Conservation (phyloP, 2,329 filamentous ascomycete genomes). For the Botrytis byssoidea region DNA sequence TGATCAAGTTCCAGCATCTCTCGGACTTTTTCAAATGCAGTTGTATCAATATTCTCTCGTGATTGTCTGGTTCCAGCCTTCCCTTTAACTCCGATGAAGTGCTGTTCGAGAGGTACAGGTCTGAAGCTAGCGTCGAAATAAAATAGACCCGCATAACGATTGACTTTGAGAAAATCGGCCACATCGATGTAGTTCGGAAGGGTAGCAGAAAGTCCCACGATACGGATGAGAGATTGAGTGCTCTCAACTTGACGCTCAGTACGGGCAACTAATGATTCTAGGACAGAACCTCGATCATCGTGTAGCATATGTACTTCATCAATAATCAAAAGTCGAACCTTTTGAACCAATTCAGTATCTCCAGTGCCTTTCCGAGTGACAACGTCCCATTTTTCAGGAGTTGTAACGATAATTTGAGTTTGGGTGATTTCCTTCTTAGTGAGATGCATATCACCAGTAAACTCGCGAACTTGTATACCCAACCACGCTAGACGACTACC, state of each 20-base stretch:
- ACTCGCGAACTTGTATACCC: slow-evolving; percentile 85
- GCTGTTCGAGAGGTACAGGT: slow-evolving; percentile 92
- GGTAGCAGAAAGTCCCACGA: slow-evolving; percentile 92
- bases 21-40: slow-evolving; percentile 90
- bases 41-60: slow-evolving; percentile 82
- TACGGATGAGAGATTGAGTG: slow-evolving; percentile 94
- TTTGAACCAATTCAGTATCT: slow-evolving; percentile 95
- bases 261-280: slow-evolving; percentile 92
- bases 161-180: slow-evolving; percentile 94
- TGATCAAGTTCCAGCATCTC: slow-evolving; percentile 92
- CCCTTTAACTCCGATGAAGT: slow-evolving; percentile 94
- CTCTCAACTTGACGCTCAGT: slow-evolving; percentile 97
- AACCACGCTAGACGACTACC: slow-evolving; percentile 91
- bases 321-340: slow-evolving; percentile 92
- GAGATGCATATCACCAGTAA: slow-evolving; percentile 98
- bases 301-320: slow-evolving; percentile 99
- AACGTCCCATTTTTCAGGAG: slow-evolving; percentile 99
- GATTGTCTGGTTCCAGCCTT: slow-evolving; percentile 79
- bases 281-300: slow-evolving; percentile 91
- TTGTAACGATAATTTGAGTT: slow-evolving; percentile 97
- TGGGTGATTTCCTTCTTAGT: slow-evolving; percentile 94
- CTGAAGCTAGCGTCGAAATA: slow-evolving; percentile 97
- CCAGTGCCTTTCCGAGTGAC: slow-evolving; percentile 96
- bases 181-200: slow-evolving; percentile 96
- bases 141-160: slow-evolving; percentile 87